A percentile compares a stretch with the other conserved stretches of the same genome.
Conservation (phyloP, 169 alveolate genomes). For the Plasmodium falciparum region DNA sequence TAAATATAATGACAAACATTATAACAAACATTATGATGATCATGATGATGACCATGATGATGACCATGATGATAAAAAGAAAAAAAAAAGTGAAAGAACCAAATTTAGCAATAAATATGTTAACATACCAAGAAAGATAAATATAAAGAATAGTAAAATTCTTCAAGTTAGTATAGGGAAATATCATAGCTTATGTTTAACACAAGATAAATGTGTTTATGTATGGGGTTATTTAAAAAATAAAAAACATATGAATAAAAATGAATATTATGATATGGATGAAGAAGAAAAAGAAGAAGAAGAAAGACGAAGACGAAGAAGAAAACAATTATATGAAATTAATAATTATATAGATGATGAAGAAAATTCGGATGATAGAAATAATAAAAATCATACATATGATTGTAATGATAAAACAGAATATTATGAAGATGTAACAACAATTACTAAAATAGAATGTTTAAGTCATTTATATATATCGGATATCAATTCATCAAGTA, state of each 20-base stretch:
- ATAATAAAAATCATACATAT: not conserved
- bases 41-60: too few relatives aligned
- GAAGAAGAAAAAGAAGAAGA: not conserved
- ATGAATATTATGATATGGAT: not conserved
- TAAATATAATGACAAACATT: too few relatives aligned
- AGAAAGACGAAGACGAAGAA: not conserved
- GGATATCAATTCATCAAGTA: constrained; percentile 45
- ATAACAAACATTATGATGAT: too few relatives aligned
- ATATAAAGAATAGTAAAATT: constrained; percentile 37
- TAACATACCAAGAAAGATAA: constrained; percentile 51
- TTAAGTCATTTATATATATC: constrained; percentile 50
- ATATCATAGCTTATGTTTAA: constrained; percentile 60
- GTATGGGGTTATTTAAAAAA: constrained; percentile 68
- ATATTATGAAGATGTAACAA: constrained; percentile 25
- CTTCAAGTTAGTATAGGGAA: constrained; percentile 61
- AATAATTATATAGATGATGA: too few relatives aligned
- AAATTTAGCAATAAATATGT: constrained; percentile 31
- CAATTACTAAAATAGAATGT: constrained; percentile 30
- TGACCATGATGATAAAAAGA: not conserved
- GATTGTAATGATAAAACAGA: not conserved
- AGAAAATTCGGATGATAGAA: too few relatives aligned
- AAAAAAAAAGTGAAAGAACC: not conserved
- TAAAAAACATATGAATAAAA: not conserved
- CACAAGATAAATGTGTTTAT: constrained; percentile 59
- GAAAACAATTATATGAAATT: not conserved